Evolutionary conservation across 768 basidiomycete genomes (phyloP), one percentile per base, ranked within the genome.

Genomic region (Lactarius hengduanensis): DNA sequence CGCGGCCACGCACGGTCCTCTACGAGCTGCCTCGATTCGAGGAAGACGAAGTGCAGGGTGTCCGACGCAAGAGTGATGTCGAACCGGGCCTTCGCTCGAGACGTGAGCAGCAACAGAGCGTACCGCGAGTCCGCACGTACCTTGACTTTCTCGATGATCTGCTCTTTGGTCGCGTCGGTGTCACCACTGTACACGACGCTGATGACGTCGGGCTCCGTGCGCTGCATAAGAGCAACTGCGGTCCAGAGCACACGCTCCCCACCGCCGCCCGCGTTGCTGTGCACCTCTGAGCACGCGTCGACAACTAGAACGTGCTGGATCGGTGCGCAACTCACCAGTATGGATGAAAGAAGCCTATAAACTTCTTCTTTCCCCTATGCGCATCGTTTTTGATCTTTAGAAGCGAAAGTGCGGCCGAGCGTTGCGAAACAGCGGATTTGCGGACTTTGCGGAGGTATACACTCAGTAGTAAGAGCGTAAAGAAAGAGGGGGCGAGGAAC

Each of bases 231-330:
- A 0, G 88, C 83, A 38, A 98, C 83, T 1, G 94, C 96, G 0
- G 91, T 89, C 95, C 96, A 98, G 0, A 99, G 78, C 1, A 99
- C 97, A 1, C 95, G 86, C 76, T 98, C 96, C 1, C 97, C 96
- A 32, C 96, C 97, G 13, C 96, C 96, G 0, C 96, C 96, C 43
- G 96, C 95, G 81, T 98, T 97, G 73, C 96, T 89, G 22, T 61
- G 18, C 16, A 15, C 22, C 22, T 32, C 34, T 63, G 34, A 67
- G 66, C 64, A 45, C 34, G 26, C 30, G 10, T 28, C 36, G 38
- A 34, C 34, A 6, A 40, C 22, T 20, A n/a, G 47, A n/a, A 32
- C n/a, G 22, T 59, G 55, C 30, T 41, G n/a, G 10, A n/a, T 20
- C 20, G 28, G 55, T 8, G 34, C 36, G 54, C 6, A 16, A 73